Percentiles rank a stretch among this genome's conserved stretches.
Evolutionary conservation across 2,329 filamentous ascomycete species (phyloP).

Genomic region (Conoideocrella luteorostrata): DNA sequence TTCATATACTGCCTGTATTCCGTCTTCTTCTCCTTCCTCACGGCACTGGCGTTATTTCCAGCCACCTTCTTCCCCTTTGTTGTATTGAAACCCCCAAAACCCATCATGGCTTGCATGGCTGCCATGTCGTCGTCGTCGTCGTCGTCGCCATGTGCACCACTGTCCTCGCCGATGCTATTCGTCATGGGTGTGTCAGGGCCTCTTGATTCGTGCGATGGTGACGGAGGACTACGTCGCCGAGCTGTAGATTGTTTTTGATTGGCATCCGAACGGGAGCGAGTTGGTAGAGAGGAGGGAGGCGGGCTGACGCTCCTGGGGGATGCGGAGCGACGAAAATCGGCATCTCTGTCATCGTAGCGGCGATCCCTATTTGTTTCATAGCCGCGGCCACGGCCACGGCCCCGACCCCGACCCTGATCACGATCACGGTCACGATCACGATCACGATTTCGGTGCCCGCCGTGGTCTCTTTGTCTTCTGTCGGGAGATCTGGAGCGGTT

Average conservation of each 20-base stretch:
- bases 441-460: conserved; percentile 11
- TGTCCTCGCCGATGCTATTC: conserved; percentile 19
- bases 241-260: conserved; percentile 1
- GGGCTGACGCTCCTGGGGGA: conserved; percentile 23
- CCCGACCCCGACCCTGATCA: too few relatives aligned
- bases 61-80: conserved; percentile 86
- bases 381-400: too few relatives aligned
- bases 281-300: conserved; percentile 24
- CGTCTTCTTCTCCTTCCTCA: conserved; percentile 88
- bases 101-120: conserved; percentile 81
- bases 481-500: conserved; percentile 19
- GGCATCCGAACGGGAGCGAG: conserved; percentile 23
- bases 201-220: conserved; percentile 6
- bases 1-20: conserved; percentile 98
- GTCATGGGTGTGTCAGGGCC: conserved; percentile 21
- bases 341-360: conserved; percentile 21
- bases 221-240: conserved; percentile 18
- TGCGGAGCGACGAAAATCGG: conserved; percentile 31
- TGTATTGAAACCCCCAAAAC: conserved; percentile 76
- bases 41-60: conserved; percentile 77
- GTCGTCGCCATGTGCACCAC: conserved; percentile 22
- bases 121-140: conserved; percentile 61
- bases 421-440: conserved; percentile 16
- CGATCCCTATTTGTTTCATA: too few relatives aligned
- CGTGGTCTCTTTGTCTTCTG: conserved; percentile 9